Percentiles rank a stretch among this genome's conserved stretches.
These are phyloP conservation scores for Xylaria castorea DNA, from an alignment of 495 filamentous ascomycete species.

Conservation along the genomic window DNA sequence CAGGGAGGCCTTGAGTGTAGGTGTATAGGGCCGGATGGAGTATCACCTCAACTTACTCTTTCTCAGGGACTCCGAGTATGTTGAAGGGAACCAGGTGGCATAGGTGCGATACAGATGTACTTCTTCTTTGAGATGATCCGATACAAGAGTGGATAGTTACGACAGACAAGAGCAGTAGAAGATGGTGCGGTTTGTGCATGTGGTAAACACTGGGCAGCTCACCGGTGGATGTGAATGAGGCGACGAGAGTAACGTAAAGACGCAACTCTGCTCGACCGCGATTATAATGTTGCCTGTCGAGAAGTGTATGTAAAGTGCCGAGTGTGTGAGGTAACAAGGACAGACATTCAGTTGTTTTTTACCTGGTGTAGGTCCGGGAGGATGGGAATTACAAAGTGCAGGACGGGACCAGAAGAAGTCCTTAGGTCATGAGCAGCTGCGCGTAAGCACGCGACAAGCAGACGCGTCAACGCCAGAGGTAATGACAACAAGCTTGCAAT, in stretches of 20 bases:
- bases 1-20: not conserved
- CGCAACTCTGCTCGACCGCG: not conserved
- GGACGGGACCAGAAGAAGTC: not conserved
- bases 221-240: not conserved
- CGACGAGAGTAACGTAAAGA: not conserved
- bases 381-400: not conserved
- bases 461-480: not conserved
- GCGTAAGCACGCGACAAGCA: not conserved
- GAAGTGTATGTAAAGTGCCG: not conserved
- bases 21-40: not conserved
- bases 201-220: not conserved
- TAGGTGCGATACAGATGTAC: not conserved
- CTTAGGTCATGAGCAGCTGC: not conserved
- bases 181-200: not conserved
- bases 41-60: not conserved
- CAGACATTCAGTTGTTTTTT: constrained; percentile 6
- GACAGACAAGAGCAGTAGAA: not conserved
- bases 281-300: not conserved
- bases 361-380: not conserved
- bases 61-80: not conserved
- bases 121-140: not conserved
- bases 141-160: not conserved
- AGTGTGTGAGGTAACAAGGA: not conserved
- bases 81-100: not conserved
- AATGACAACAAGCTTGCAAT: not conserved